phyloP scores from a whole-genome alignment of 352 stramenopile species.

The Phytophthora boehmeriae region DNA sequence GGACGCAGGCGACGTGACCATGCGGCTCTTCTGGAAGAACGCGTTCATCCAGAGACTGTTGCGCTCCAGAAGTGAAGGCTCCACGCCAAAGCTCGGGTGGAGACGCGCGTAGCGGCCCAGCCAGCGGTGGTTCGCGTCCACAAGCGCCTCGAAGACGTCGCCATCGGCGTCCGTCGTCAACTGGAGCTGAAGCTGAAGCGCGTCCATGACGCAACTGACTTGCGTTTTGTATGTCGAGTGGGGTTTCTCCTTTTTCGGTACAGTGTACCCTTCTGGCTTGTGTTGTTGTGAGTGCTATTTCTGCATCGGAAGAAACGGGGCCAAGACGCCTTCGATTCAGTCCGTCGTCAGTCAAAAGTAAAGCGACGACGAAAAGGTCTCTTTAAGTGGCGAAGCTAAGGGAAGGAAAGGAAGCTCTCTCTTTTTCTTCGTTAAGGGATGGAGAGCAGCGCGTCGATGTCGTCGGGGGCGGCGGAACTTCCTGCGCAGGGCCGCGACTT shows the following conservation, averaged over 20 bases:
- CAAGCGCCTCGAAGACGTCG: conserved; percentile 52
- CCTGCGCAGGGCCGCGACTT: conserved; percentile 47
- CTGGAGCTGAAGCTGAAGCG: conserved; percentile 42
- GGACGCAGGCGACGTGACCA: conserved; percentile 64
- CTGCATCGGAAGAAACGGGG: conserved; percentile 25
- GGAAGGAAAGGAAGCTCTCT: too few species aligned
- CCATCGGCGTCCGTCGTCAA: conserved; percentile 32
- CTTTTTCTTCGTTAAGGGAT: too few species aligned
- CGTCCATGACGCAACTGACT: conserved; percentile 9
- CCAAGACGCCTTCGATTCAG: conserved; percentile 34
- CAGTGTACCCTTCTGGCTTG: conserved; percentile 6
- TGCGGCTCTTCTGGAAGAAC: conserved; percentile 81
- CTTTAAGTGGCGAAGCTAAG: too few species aligned
- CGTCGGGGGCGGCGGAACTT: conserved; percentile 26
- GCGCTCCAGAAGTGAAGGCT: conserved; percentile 59
- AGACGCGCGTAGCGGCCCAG: conserved; percentile 62
- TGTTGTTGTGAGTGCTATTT: conserved; percentile 39
- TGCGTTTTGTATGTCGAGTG: neutral
- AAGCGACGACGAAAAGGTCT: too few species aligned
- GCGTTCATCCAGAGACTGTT: conserved; percentile 85
- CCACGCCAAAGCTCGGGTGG: conserved; percentile 61
- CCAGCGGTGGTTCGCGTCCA: conserved; percentile 70
- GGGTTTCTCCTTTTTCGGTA: neutral
- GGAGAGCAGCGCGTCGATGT: conserved; percentile 14
- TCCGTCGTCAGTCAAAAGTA: conserved; percentile 22